Conservation (phyloP, 2,329 filamentous ascomycete genomes). For the Aspergillus costaricaensis region DNA sequence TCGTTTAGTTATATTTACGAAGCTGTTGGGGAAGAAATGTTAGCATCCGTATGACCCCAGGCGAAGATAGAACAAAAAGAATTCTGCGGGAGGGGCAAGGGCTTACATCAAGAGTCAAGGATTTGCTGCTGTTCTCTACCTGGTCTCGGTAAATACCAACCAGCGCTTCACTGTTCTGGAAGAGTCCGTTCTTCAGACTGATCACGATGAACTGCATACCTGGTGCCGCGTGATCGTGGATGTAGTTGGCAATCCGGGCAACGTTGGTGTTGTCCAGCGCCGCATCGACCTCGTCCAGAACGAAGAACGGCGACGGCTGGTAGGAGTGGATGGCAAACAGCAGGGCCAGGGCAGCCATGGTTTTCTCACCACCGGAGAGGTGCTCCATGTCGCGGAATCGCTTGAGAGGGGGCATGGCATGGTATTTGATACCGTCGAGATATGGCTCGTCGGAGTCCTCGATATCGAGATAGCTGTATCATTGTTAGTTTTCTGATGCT, state of each 20-base stretch:
- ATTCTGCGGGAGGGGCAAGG: not conserved
- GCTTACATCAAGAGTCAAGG: slow-evolving; percentile 93
- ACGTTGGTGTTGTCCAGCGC: slow-evolving; percentile 98
- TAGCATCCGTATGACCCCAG: slow-evolving; percentile 4
- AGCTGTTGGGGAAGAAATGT: slow-evolving; percentile 27
- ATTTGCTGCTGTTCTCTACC: slow-evolving; percentile 85
- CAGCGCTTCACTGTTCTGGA: slow-evolving; percentile 93
- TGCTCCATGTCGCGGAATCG: slow-evolving; percentile 99
- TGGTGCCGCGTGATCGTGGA: slow-evolving; percentile 86
- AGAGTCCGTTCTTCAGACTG: slow-evolving; percentile 89
- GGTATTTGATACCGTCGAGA: slow-evolving; percentile 93
- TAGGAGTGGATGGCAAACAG: slow-evolving; percentile 96
- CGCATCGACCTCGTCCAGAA: slow-evolving; percentile 96
- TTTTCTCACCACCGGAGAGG: slow-evolving; percentile 95
- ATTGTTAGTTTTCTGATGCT: not conserved
- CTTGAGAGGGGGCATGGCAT: slow-evolving; percentile 97
- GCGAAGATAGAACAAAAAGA: not conserved
- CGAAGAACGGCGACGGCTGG: slow-evolving; percentile 95
- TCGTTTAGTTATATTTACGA: slow-evolving; percentile 37
- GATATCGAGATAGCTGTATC: slow-evolving; percentile 74
- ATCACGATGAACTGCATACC: slow-evolving; percentile 99
- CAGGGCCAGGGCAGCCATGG: slow-evolving; percentile 94
- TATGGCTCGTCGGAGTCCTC: slow-evolving; percentile 97
- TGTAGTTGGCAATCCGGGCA: slow-evolving; percentile 93
- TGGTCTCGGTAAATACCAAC: slow-evolving; percentile 97